phyloP scores from a whole-genome alignment of 495 filamentous ascomycete genomes.

The Penicillium antarcticum region DNA sequence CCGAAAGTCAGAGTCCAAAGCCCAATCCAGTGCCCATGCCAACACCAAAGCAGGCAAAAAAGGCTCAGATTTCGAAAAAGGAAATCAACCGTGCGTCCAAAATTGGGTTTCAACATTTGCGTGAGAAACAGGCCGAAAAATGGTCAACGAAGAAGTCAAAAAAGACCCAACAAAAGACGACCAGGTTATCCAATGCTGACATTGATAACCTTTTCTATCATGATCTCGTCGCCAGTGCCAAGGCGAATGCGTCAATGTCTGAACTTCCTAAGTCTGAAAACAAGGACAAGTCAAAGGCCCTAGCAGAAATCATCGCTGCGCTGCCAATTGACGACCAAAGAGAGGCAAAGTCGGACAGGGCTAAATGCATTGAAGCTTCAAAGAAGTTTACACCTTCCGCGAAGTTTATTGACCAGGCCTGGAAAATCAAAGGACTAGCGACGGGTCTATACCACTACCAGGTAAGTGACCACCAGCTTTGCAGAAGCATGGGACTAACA shows the following conservation, averaged over 20 bases:
- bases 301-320: slow-evolving; percentile 18
- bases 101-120: too few species aligned
- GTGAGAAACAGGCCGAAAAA: too few species aligned
- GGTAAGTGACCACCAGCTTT: slow-evolving; percentile 5
- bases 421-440: slow-evolving; percentile 47
- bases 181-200: too few species aligned
- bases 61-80: too few species aligned
- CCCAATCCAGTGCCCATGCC: too few species aligned
- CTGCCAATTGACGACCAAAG: slow-evolving; percentile 13
- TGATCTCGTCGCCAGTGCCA: neutral
- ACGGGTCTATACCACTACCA: slow-evolving; percentile 50
- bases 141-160: too few species aligned
- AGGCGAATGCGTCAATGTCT: neutral
- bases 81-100: too few species aligned
- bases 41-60: too few species aligned
- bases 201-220: too few species aligned
- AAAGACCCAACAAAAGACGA: too few species aligned
- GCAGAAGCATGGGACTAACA: slow-evolving; percentile 6
- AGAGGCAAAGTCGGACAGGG: slow-evolving; percentile 12
- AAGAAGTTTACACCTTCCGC: slow-evolving; percentile 31
- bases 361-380: slow-evolving; percentile 26
- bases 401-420: slow-evolving; percentile 6
- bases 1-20: too few species aligned
- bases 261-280: neutral
- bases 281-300: slow-evolving; percentile 15